Percentiles rank a stretch among this genome's conserved stretches.
Evolutionary conservation across 2,329 filamentous ascomycete species (phyloP).

Genomic region (Ceratocystis papillata): DNA sequence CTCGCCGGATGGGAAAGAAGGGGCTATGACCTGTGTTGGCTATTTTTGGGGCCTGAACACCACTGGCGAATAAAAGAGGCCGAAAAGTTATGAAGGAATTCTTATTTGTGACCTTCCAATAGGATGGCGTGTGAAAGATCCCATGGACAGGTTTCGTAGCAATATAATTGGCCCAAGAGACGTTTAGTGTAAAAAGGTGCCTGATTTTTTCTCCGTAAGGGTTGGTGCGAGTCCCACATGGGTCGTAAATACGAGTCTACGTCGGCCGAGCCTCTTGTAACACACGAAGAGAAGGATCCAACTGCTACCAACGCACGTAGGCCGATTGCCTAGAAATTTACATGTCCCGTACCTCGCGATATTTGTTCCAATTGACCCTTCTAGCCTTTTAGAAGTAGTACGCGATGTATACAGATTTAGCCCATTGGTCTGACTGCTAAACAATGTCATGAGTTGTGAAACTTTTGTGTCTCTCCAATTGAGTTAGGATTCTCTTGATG

Average conservation of each 20-base stretch:
- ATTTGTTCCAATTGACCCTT: background rate
- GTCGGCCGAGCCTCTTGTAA: slow-evolving; percentile 17
- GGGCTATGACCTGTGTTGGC: background rate
- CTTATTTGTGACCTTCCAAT: background rate
- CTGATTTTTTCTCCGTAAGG: background rate
- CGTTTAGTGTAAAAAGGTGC: background rate
- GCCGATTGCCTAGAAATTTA: too few species aligned
- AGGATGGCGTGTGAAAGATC: background rate
- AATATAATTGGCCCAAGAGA: background rate
- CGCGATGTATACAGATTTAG: background rate
- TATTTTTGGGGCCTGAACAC: background rate
- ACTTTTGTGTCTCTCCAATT: too few species aligned
- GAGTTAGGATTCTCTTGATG: too few species aligned
- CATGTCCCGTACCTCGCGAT: too few species aligned
- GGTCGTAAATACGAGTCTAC: slow-evolving; percentile 20
- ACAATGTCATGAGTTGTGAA: background rate
- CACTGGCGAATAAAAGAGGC: background rate
- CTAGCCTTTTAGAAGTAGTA: background rate
- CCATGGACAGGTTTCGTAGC: background rate
- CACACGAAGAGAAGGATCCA: background rate
- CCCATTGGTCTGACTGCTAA: background rate
- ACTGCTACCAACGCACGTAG: background rate
- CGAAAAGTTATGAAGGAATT: background rate
- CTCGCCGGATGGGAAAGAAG: background rate
- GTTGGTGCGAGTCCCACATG: background rate